Evolutionary conservation across 108 stramenopile genomes (phyloP).

Genomic region (Seminavis robusta): DNA sequence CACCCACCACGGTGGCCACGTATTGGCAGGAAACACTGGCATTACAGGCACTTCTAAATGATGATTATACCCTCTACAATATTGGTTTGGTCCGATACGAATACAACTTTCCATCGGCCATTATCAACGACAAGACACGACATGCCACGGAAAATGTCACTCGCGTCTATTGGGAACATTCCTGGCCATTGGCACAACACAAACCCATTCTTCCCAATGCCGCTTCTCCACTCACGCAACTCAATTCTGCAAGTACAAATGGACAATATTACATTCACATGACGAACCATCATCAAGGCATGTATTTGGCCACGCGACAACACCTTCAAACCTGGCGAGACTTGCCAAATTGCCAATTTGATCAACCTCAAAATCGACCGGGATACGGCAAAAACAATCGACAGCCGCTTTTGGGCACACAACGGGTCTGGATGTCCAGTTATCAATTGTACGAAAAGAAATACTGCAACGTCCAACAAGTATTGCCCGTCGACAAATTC

Average conservation of each 20-base stretch:
- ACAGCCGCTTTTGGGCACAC: constrained; percentile 18
- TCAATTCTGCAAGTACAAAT: constrained; percentile 13
- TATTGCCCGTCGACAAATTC: constrained; percentile 40
- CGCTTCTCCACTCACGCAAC: constrained; percentile 23
- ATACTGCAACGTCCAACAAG: constrained; percentile 38
- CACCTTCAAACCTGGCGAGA: constrained; percentile 40
- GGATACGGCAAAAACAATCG: constrained; percentile 33
- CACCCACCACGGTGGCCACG: constrained; percentile 38
- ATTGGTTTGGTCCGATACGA: constrained; percentile 52
- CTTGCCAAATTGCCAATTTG: constrained; percentile 32
- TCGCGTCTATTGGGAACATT: too few species aligned
- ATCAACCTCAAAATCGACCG: constrained; percentile 37
- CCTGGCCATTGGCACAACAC: constrained; percentile 28
- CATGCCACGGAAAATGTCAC: too few species aligned
- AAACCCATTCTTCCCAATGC: constrained; percentile 26
- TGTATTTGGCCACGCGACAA: constrained; percentile 39
- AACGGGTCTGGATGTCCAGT: constrained; percentile 45
- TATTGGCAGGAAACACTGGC: constrained; percentile 42
- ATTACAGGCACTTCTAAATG: constrained; percentile 23
- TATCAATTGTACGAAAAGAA: constrained; percentile 35
- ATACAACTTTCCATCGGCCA: constrained; percentile 46
- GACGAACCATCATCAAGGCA: constrained; percentile 43
- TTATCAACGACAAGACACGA: constrained; percentile 48
- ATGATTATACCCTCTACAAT: constrained; percentile 32
- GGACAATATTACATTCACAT: constrained; percentile 38